Base-by-base conservation (phyloP, 495 filamentous ascomycete genomes). In the Hypoxylon crocopeplum region DNA sequence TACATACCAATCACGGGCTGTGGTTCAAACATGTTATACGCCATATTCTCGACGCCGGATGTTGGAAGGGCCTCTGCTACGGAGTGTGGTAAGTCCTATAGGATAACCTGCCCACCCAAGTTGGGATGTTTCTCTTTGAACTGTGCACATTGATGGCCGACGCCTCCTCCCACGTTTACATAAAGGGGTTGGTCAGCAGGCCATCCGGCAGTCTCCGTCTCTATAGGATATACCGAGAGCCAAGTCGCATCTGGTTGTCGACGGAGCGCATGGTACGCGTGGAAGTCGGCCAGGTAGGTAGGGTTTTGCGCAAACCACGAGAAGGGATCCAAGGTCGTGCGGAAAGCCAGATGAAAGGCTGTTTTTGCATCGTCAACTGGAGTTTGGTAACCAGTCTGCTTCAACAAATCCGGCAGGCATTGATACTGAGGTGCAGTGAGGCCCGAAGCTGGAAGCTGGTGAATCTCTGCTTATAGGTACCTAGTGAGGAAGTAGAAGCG, bases 81-180 rank as follows among this genome's bases (percentile, higher is more conserved):
- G 1, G 65, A 71, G 22, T 71, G 65, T 1, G 74, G 67, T 0
- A 79, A 56, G 41, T 84, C 81, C 45, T 84, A 79, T 5, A 81
- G 51, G 0, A 82, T 54, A 8, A 84, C 63, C 10, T 67, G 62
- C 0, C 75, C 77, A 0, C 60, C 41, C 0, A 79, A 42, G 24
- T 69, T 40, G 0, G 75, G 76, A 25, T 73, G 76, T 48, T 70
- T 77, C 39, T 72, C 59, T 16, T 59, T 63, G 1, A 83, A 75
- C 8, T 63, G 63, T 11, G 68, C 58, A 21, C 70, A 68, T 34
- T 80, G 77, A 10, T 82, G 74, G 7, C 79, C 80, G 27, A 72
- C 56, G 1, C 21, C 40, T 1, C 46, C 46, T 10, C 46, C 46
- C 4, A 49, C 17, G 29, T 49, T 49, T 5, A 36, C 46, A n/a